These are phyloP conservation scores for Quercus phellos DNA, from an alignment of 331 rosid species.

Conservation along the genomic window DNA sequence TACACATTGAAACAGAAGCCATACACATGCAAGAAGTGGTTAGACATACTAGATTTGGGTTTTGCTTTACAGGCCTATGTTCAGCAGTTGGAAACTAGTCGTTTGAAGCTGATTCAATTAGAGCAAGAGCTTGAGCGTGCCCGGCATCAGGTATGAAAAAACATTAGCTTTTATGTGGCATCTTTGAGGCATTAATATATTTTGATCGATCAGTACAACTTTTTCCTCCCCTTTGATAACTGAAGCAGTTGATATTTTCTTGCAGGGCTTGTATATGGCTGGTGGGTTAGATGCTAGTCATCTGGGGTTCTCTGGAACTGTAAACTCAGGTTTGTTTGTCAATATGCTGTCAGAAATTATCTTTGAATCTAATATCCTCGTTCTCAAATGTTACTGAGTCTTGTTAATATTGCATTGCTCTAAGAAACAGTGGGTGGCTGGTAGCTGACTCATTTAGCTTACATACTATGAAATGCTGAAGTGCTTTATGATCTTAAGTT, in stretches of 20 bases:
- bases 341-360: constrained; percentile 15
- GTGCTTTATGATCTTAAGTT: neutral
- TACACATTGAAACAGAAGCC: constrained; percentile 15
- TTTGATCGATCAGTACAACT: constrained; percentile 2
- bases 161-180: constrained; percentile 18
- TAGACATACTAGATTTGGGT: constrained; percentile 13
- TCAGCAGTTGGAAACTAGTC: constrained; percentile 87
- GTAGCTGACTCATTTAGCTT: neutral
- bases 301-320: constrained; percentile 57
- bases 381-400: neutral
- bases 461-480: neutral
- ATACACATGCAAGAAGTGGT: neutral
- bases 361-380: constrained; percentile 1
- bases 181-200: constrained; percentile 12
- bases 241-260: constrained; percentile 18
- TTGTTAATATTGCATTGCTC: neutral
- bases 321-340: constrained; percentile 67
- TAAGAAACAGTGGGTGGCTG: neutral
- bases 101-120: constrained; percentile 63
- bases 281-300: constrained; percentile 57
- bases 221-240: constrained; percentile 12
- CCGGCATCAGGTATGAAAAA: constrained; percentile 61
- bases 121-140: constrained; percentile 75
- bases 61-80: constrained; percentile 65
- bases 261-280: constrained; percentile 68